Base-by-base conservation (phyloP, 2,329 filamentous ascomycete species). In the Xylaria multiplex region DNA sequence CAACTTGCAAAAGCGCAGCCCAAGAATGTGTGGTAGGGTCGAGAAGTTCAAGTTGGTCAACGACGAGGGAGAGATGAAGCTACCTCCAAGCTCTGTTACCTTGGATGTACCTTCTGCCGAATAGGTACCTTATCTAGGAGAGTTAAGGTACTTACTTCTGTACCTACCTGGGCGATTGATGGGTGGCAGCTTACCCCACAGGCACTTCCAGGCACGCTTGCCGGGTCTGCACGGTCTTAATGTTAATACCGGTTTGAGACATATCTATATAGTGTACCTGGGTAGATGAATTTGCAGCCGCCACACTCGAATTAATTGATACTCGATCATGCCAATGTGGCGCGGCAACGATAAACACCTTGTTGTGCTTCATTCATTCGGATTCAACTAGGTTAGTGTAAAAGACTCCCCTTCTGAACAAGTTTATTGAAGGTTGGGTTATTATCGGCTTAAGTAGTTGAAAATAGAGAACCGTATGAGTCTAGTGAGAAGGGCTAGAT, bases 1-100 rank as follows among this genome's bases (percentile, higher is more conserved):
- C 43, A 61, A 27, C 24, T 61, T 48, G 60, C 8, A 46, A 30
- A 30, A 57, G 62, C 53, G 49, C 66, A 66, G 50, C 30, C 60
- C 37, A 27, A 35, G 42, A 61, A 40, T 40, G 27, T 13, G 48
- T 52, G 7, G 9, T 52, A 55, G 30, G 43, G 24, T 24, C 7
- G 35, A 54, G 40, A 14, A 42, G 46, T 60, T 2, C 16, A n/a
- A 53, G 35, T 32, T 52, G 54, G 49, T 59, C 22, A 56, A 43
- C 42, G n/a, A 24, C 6, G 9, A 24, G 35, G 6, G 24, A 45
- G 2, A 8, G 13, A 48, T 49, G 64, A 55, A 56, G 37, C 63
- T 49, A 37, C 35, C 35, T 40, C 42, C 13, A 48, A 59, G 35
- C 64, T 59, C 16, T 32, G 5, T 8, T 8, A 14, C 27, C 27